Percentiles rank a stretch among this genome's conserved stretches.
phyloP scores from a whole-genome alignment of 106 monocot genomes.

The Agapanthus africanus region DNA sequence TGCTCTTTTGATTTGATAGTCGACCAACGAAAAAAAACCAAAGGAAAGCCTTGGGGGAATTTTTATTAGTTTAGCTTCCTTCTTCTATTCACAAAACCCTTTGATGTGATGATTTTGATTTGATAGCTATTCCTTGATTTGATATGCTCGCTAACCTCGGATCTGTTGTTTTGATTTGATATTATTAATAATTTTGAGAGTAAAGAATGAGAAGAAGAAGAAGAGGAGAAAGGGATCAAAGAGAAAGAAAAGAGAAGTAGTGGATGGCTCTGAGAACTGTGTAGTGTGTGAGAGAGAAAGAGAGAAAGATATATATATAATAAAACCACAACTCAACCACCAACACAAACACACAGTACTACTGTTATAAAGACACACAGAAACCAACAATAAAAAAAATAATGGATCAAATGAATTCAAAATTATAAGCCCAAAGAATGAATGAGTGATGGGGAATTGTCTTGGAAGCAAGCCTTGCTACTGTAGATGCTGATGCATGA shows the following conservation, averaged over 20 bases:
- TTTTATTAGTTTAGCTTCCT: background rate
- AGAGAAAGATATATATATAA: background rate
- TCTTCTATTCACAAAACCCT: background rate
- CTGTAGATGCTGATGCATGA: background rate
- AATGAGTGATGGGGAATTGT: conserved; percentile 3
- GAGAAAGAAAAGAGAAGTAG: background rate
- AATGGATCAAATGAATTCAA: background rate
- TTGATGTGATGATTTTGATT: conserved; percentile 15
- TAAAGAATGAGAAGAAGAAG: conserved; percentile 3
- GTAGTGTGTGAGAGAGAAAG: background rate
- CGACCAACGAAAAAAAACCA: background rate
- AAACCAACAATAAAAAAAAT: too few species aligned
- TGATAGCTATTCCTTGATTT: conserved; percentile 59
- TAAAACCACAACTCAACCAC: background rate
- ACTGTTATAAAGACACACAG: background rate
- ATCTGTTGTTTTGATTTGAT: conserved; percentile 51
- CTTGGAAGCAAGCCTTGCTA: background rate
- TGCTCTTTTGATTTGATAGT: background rate
- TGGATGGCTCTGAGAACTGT: background rate
- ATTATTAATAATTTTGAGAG: conserved; percentile 13
- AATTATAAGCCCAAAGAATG: background rate
- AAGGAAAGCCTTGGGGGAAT: background rate
- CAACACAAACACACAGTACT: background rate
- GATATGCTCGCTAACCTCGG: conserved; percentile 63
- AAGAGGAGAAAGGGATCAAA: background rate